Percentiles rank a stretch among this genome's conserved stretches.
These are phyloP conservation scores for Andrographis paniculata DNA, from an alignment of 305 asterid genomes.

Conservation along the genomic window DNA sequence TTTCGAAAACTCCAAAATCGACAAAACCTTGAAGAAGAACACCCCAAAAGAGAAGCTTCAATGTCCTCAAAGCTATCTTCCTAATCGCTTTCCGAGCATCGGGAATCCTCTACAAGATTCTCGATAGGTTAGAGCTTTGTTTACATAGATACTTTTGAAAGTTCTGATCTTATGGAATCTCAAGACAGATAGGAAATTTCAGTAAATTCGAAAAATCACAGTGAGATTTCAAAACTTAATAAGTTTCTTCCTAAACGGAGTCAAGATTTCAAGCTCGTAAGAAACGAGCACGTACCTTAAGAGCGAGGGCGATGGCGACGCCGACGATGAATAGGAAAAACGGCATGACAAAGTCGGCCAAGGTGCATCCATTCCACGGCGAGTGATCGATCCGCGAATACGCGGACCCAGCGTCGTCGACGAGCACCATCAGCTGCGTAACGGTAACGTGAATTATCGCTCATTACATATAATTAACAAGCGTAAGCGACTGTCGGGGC, in stretches of 20 bases:
- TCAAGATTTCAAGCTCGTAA: no score
- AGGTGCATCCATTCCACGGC: slow-evolving; percentile 91
- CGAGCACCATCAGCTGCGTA: slow-evolving; percentile 73
- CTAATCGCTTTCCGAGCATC: slow-evolving; percentile 35
- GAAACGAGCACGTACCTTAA: slow-evolving; percentile 36
- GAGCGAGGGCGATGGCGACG: slow-evolving; percentile 78
- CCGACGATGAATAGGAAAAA: slow-evolving; percentile 81
- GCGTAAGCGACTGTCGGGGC: no score
- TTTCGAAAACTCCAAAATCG: no score
- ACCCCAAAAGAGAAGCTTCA: slow-evolving; percentile 87
- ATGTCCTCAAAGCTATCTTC: slow-evolving; percentile 55
- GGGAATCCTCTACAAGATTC: slow-evolving; percentile 46
- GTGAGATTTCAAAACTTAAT: no score
- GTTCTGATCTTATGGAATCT: no score
- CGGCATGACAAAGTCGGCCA: slow-evolving; percentile 86
- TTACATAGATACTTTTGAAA: no score
- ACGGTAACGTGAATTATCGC: background rate
- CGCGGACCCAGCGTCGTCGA: slow-evolving; percentile 78
- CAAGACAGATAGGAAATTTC: no score
- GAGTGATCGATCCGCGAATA: slow-evolving; percentile 72
- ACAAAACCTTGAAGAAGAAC: slow-evolving; percentile 79
- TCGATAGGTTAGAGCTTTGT: no score
- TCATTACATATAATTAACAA: background rate
- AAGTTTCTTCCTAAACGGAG: no score
- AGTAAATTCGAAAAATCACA: no score